Percentiles rank a stretch among this genome's conserved stretches.
Evolutionary conservation across 176 grass and related monocot genomes (phyloP).

Genomic region (Coix lacrymajobi): DNA sequence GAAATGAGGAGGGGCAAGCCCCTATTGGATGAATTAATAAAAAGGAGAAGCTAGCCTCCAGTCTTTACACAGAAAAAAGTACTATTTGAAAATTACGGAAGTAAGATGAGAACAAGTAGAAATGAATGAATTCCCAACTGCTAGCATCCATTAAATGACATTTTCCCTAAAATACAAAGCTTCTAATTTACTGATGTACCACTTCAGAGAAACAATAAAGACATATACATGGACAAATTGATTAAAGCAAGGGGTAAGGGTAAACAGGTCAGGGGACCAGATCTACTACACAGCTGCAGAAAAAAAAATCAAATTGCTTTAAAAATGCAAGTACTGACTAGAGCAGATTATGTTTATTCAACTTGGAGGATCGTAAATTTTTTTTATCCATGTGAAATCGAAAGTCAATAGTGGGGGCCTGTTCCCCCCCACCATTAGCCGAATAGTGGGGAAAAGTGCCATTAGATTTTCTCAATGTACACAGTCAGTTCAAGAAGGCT

Average conservation of each 20-base stretch:
- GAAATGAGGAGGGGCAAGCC: too few relatives aligned
- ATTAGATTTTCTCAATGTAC: background rate
- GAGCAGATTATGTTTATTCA: slow-evolving; percentile 20
- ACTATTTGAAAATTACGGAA: background rate
- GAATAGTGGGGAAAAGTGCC: slow-evolving; percentile 9
- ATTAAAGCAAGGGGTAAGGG: slow-evolving; percentile 8
- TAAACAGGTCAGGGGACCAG: slow-evolving; percentile 30
- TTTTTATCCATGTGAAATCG: slow-evolving; percentile 10
- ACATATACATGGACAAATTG: background rate
- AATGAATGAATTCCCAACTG: background rate
- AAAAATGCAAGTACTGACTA: background rate
- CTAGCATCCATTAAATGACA: background rate
- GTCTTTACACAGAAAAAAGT: too few relatives aligned
- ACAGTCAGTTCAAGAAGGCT: background rate
- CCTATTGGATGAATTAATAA: too few relatives aligned
- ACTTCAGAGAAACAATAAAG: background rate
- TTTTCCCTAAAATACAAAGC: background rate
- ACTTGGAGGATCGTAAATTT: slow-evolving; percentile 4
- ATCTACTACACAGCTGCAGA: slow-evolving; percentile 43
- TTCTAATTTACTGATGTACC: background rate
- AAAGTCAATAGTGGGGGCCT: slow-evolving; percentile 11
- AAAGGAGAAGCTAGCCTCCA: too few relatives aligned
- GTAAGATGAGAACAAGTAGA: background rate
- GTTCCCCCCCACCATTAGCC: too few relatives aligned
- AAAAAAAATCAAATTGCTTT: slow-evolving; percentile 3